Evolutionary conservation across 2,329 filamentous ascomycete genomes (phyloP).

Genomic region (Pseudocercospora crystallina): DNA sequence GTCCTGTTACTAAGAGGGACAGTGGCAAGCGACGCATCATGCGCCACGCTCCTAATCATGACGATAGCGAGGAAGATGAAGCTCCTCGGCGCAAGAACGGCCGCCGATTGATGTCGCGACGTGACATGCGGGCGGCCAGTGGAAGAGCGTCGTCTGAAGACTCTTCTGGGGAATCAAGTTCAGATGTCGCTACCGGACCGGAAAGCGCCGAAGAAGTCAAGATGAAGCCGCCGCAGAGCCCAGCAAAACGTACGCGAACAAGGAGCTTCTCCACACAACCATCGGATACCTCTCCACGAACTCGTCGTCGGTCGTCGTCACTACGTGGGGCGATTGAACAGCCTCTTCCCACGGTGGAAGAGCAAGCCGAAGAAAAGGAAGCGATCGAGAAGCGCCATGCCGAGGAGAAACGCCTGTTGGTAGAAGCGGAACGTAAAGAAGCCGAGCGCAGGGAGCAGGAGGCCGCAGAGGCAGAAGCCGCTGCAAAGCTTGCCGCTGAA

Average conservation of each 20-base stretch:
- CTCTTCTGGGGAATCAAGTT: constrained; percentile 28
- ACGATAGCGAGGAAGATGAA: constrained; percentile 26
- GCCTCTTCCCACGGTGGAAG: constrained; percentile 26
- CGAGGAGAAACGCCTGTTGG: constrained; percentile 11
- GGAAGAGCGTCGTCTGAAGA: constrained; percentile 31
- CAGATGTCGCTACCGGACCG: constrained; percentile 21
- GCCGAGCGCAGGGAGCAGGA: constrained; percentile 24
- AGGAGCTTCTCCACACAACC: constrained; percentile 30
- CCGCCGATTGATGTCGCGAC: constrained; percentile 36
- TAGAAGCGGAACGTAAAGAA: constrained; percentile 17
- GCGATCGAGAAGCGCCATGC: constrained; percentile 21
- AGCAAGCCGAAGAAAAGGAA: constrained; percentile 22
- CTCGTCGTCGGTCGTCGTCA: constrained; percentile 29
- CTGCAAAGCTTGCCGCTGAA: constrained; percentile 22
- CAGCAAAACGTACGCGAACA: constrained; percentile 28
- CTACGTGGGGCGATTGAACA: constrained; percentile 24
- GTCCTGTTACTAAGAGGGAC: constrained; percentile 37
- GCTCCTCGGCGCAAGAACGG: constrained; percentile 34
- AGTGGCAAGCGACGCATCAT: constrained; percentile 25
- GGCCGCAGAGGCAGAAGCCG: constrained; percentile 26
- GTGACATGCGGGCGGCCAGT: constrained; percentile 36
- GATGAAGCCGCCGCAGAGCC: constrained; percentile 32
- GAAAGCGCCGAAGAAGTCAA: constrained; percentile 16
- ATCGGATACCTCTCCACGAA: constrained; percentile 22
- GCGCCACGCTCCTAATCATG: constrained; percentile 18